phyloP scores from a whole-genome alignment of 495 filamentous ascomycete species.

The Penicillium cinerascens region DNA sequence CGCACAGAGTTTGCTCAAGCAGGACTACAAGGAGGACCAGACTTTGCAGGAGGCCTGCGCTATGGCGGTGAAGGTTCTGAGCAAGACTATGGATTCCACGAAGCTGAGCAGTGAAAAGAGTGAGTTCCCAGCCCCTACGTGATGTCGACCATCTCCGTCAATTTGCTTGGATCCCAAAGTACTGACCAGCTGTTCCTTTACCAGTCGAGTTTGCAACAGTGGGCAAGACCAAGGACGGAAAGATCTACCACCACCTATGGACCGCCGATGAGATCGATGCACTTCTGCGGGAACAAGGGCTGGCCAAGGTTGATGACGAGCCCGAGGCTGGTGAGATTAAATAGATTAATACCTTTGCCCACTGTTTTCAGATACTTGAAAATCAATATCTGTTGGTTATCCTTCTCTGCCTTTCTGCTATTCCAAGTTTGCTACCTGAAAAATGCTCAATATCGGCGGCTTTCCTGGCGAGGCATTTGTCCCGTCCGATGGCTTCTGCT shows the following conservation, averaged over 20 bases:
- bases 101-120: slow-evolving; percentile 99
- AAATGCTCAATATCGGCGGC: not conserved
- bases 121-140: slow-evolving; percentile 39
- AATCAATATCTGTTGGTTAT: slow-evolving; percentile 21
- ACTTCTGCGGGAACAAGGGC: slow-evolving; percentile 87
- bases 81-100: slow-evolving; percentile 99
- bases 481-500: slow-evolving; percentile 2
- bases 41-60: slow-evolving; percentile 93
- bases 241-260: slow-evolving; percentile 98
- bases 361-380: slow-evolving; percentile 27
- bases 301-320: slow-evolving; percentile 83
- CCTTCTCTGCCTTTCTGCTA: not conserved
- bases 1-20: slow-evolving; percentile 95
- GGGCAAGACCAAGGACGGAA: slow-evolving; percentile 87
- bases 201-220: slow-evolving; percentile 98
- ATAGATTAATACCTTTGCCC: slow-evolving; percentile 39
- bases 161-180: not conserved
- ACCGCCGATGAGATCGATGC: slow-evolving; percentile 94
- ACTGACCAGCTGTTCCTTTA: slow-evolving; percentile 28
- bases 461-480: not conserved
- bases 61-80: slow-evolving; percentile 96
- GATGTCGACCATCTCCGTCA: not conserved
- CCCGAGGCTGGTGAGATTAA: slow-evolving; percentile 60
- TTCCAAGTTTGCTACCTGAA: not conserved
- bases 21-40: slow-evolving; percentile 98